Conservation (phyloP, 176 grass and related monocot species). For the Thinopyrum elongatum region DNA sequence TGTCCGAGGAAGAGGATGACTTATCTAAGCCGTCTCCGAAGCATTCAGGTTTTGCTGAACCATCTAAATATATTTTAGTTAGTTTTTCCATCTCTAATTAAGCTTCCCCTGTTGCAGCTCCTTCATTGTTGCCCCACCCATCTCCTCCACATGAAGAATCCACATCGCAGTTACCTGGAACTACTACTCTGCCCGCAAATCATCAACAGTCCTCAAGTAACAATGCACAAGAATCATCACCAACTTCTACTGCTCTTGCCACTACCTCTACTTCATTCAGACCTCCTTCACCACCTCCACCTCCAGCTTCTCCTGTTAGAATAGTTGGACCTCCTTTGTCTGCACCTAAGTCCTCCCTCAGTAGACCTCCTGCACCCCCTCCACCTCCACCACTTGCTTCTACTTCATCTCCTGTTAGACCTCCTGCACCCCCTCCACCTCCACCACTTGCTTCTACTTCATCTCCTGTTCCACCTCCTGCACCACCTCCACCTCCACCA, state of each 20-base stretch:
- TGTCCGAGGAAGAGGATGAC: constrained; percentile 12
- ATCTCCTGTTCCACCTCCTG: constrained; percentile 28
- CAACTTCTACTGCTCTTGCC: constrained; percentile 18
- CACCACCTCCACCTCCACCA: constrained; percentile 25
- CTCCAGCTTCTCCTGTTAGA: constrained; percentile 18
- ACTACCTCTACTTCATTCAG: not conserved
- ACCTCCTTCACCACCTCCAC: not conserved
- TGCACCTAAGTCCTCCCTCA: constrained; percentile 25
- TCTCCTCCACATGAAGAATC: constrained; percentile 18
- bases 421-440: constrained; percentile 38
- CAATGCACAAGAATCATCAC: constrained; percentile 14
- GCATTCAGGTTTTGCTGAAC: constrained; percentile 32
- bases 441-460: constrained; percentile 40
- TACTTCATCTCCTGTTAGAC: constrained; percentile 16
- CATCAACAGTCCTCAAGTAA: constrained; percentile 29
- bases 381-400: constrained; percentile 29
- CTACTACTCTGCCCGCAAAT: constrained; percentile 17
- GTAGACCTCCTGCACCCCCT: constrained; percentile 13
- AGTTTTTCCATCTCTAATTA: constrained; percentile 20
- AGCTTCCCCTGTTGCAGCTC: constrained; percentile 19
- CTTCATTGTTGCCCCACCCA: constrained; percentile 25
- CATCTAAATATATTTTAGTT: constrained; percentile 5
- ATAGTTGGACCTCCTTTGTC: constrained; percentile 5
- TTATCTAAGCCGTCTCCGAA: constrained; percentile 6
- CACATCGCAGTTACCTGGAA: constrained; percentile 7